Conservation (phyloP, 169 alveolate species). For the Ichthyophthirius multifiliis region DNA sequence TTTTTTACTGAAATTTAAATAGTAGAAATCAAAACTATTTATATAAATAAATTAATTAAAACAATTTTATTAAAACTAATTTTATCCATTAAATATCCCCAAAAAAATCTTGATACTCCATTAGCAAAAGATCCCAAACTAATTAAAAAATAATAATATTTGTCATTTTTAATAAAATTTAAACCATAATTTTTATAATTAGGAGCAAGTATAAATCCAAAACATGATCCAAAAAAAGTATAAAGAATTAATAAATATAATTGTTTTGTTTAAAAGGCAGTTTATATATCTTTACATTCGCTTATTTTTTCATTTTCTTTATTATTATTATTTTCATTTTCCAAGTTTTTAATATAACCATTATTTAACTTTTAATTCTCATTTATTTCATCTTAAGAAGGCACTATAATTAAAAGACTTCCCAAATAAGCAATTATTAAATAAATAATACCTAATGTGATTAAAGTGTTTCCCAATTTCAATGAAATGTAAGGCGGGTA, state of each 20-base stretch:
- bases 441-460: background rate
- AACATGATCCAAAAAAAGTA: background rate
- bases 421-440: background rate
- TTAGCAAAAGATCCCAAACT: background rate
- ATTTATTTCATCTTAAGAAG: background rate
- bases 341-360: background rate
- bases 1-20: background rate
- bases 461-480: background rate
- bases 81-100: slow-evolving; percentile 8
- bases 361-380: background rate
- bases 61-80: background rate
- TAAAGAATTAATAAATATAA: background rate
- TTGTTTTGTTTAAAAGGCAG: background rate
- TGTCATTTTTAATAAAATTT: background rate
- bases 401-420: background rate
- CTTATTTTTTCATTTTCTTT: background rate
- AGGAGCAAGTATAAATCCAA: background rate
- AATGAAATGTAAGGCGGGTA: background rate
- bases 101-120: background rate
- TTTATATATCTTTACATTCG: background rate
- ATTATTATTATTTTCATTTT: background rate
- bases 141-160: background rate
- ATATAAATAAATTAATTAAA: background rate
- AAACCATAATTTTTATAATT: background rate
- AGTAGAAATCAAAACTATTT: background rate